Evolutionary conservation across 2,329 filamentous ascomycete species (phyloP).

Genomic region (Exophiala xenobiotica): DNA sequence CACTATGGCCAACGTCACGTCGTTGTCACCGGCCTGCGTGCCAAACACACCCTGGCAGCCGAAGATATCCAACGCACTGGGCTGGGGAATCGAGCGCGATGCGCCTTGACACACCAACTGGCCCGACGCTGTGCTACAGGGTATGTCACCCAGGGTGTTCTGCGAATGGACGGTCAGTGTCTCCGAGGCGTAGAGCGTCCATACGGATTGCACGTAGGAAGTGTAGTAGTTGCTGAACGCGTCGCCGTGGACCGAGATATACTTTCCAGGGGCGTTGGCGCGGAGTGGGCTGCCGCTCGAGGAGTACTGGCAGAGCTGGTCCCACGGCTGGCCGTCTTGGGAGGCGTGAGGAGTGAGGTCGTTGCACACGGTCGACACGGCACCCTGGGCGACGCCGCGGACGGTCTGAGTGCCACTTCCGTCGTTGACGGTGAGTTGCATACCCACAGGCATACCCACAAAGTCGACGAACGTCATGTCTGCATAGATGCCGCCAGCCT

Average conservation of each 20-base stretch:
- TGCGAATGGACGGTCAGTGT: constrained; percentile 57
- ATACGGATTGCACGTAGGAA: constrained; percentile 53
- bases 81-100: constrained; percentile 26
- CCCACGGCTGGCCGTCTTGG: constrained; percentile 53
- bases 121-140: constrained; percentile 44
- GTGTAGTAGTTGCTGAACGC: constrained; percentile 55
- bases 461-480: constrained; percentile 57
- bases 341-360: constrained; percentile 48
- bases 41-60: constrained; percentile 54
- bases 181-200: constrained; percentile 48
- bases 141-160: constrained; percentile 51
- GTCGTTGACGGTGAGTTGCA: constrained; percentile 51
- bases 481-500: constrained; percentile 42
- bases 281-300: background rate
- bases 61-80: constrained; percentile 50
- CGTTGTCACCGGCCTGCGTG: constrained; percentile 40
- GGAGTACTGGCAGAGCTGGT: constrained; percentile 50
- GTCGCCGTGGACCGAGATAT: constrained; percentile 43
- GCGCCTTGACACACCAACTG: constrained; percentile 39
- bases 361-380: constrained; percentile 48
- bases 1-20: constrained; percentile 45
- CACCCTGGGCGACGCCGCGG: constrained; percentile 50
- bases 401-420: constrained; percentile 47
- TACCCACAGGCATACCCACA: constrained; percentile 52
- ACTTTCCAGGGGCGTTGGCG: constrained; percentile 47